Percentiles rank a stretch among this genome's conserved stretches.
Conservation (phyloP, 495 filamentous ascomycete species). For the Rhizodiscina lignyota region DNA sequence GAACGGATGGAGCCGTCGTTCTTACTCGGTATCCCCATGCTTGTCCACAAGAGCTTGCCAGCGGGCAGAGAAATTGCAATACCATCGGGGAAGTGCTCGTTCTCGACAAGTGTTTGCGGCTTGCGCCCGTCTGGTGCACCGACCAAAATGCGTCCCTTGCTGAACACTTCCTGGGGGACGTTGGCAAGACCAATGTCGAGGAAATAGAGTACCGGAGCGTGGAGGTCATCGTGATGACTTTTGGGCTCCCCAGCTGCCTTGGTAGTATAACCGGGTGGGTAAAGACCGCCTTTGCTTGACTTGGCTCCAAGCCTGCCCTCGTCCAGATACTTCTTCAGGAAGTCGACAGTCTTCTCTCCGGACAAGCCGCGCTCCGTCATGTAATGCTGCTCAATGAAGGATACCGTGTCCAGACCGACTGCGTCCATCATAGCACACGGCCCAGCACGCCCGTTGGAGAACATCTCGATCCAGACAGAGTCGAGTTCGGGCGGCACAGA, state of each 20-base stretch:
- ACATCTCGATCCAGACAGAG: conserved; percentile 26
- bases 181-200: conserved; percentile 6
- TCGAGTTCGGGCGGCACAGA: conserved; percentile 31
- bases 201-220: too few species aligned
- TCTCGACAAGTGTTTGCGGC: conserved; percentile 16
- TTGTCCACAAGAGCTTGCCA: conserved; percentile 35
- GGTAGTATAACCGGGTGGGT: too few species aligned
- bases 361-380: conserved; percentile 18
- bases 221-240: too few species aligned
- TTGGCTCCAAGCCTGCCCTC: conserved; percentile 20
- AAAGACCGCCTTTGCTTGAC: conserved; percentile 21
- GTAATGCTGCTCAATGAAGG: conserved; percentile 28
- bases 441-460: conserved; percentile 6
- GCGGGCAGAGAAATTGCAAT: conserved; percentile 22
- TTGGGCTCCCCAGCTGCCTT: too few species aligned
- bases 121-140: too few species aligned
- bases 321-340: conserved; percentile 20
- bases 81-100: conserved; percentile 30
- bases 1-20: conserved; percentile 30
- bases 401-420: conserved; percentile 36
- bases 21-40: conserved; percentile 27
- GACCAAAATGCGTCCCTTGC: too few species aligned
- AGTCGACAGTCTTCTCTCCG: conserved; percentile 17
- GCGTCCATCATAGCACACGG: conserved; percentile 11
- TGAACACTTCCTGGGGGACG: too few species aligned